phyloP scores from a whole-genome alignment of 176 grass and related monocot genomes.

The Aegilops longissima region DNA sequence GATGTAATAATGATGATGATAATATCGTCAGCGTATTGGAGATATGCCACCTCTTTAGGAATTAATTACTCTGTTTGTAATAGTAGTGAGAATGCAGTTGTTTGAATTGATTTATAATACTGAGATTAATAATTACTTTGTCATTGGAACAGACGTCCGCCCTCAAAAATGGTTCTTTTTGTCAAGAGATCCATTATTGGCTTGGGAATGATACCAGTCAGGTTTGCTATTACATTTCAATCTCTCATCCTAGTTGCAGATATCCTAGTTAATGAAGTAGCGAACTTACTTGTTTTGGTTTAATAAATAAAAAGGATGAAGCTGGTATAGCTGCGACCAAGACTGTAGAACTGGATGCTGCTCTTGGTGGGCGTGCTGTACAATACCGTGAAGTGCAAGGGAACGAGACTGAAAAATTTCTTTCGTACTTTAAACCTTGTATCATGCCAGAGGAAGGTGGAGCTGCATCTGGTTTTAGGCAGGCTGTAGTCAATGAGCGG shows the following conservation, averaged over 20 bases:
- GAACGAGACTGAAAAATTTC: constrained; percentile 93
- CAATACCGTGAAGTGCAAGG: constrained; percentile 97
- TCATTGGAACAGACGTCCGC: constrained; percentile 63
- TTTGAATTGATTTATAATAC: constrained; percentile 11
- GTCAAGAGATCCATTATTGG: constrained; percentile 97
- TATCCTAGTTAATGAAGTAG: background rate
- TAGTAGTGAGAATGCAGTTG: background rate
- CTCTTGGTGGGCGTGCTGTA: constrained; percentile 89
- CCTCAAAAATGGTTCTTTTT: constrained; percentile 87
- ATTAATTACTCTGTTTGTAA: constrained; percentile 19
- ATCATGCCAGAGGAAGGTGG: constrained; percentile 94
- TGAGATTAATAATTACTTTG: constrained; percentile 19
- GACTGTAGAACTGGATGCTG: constrained; percentile 90
- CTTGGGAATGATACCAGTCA: constrained; percentile 90
- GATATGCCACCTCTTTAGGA: background rate
- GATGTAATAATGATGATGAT: constrained; percentile 1
- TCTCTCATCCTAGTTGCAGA: background rate
- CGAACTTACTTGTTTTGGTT: constrained; percentile 24
- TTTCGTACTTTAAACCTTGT: constrained; percentile 99
- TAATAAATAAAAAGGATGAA: constrained; percentile 71
- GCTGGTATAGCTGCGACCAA: constrained; percentile 84
- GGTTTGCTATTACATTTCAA: constrained; percentile 45
- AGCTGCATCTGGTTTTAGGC: constrained; percentile 77
- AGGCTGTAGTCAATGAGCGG: constrained; percentile 65
- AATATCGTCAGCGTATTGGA: background rate